Conservation (phyloP, 306 rosid species). For the Herpetospermum pedunculosum region DNA sequence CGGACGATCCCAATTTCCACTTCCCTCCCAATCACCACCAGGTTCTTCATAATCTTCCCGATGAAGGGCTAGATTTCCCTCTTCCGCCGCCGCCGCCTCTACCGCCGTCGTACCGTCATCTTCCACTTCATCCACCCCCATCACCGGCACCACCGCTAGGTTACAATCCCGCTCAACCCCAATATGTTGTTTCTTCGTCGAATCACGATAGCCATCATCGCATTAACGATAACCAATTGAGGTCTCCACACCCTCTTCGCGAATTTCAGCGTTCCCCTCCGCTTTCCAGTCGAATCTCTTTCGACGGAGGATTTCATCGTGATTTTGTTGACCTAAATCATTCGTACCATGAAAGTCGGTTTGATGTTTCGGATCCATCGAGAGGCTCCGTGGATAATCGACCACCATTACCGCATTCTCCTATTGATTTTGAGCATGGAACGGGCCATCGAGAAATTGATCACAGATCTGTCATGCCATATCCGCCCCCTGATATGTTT, state of each 20-base stretch:
- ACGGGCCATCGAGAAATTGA: background rate
- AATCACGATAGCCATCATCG: background rate
- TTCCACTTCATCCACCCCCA: background rate
- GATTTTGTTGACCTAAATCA: background rate
- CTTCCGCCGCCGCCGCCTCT: background rate
- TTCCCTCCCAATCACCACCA: constrained; percentile 3
- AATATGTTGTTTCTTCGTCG: background rate
- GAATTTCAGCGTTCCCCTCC: constrained; percentile 7
- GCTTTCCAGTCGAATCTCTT: background rate
- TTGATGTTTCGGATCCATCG: background rate
- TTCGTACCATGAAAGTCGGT: background rate
- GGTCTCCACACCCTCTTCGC: background rate
- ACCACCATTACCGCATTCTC: background rate
- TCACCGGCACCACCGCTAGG: background rate
- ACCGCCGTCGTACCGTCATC: background rate
- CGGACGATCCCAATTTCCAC: background rate
- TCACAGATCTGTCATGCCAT: background rate
- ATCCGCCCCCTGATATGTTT: background rate
- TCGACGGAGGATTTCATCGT: constrained; percentile 2
- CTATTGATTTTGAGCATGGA: constrained; percentile 1
- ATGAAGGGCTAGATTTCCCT: background rate
- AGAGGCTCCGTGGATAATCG: constrained; percentile 2
- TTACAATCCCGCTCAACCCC: constrained; percentile 8
- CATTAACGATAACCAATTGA: background rate
- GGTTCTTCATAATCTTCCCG: background rate